A percentile compares a stretch with the other conserved stretches of the same genome.
Conservation (phyloP, 2,329 filamentous ascomycete genomes). For the Colletotrichum destructivum region DNA sequence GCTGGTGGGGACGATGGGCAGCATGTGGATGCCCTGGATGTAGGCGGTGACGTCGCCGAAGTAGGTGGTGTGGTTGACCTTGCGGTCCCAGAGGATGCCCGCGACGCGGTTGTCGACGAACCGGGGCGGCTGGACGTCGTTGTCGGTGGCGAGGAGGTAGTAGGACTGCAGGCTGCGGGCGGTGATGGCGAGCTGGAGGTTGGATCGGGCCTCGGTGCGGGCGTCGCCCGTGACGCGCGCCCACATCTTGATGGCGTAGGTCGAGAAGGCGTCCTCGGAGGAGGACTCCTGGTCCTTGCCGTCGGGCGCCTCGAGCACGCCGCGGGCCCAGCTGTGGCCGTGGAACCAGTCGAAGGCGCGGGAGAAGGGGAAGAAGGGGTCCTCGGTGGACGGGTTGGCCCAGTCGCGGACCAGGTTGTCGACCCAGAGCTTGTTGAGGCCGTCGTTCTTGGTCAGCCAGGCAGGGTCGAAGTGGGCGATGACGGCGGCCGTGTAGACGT, state of each 20-base stretch:
- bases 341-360: constrained; percentile 88
- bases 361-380: constrained; percentile 81
- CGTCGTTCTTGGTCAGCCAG: constrained; percentile 74
- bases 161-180: constrained; percentile 78
- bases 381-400: constrained; percentile 76
- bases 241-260: constrained; percentile 89
- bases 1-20: constrained; percentile 75
- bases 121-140: constrained; percentile 73
- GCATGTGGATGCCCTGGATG: constrained; percentile 80
- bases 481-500: constrained; percentile 83
- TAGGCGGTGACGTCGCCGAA: constrained; percentile 71
- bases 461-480: constrained; percentile 79
- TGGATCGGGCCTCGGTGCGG: constrained; percentile 80
- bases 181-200: constrained; percentile 82
- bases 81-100: constrained; percentile 84
- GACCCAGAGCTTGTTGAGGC: constrained; percentile 71
- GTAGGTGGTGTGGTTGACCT: constrained; percentile 87
- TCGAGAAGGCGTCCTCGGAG: constrained; percentile 84
- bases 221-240: constrained; percentile 77
- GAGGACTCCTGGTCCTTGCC: constrained; percentile 84
- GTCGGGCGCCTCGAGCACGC: constrained; percentile 73
- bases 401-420: constrained; percentile 83
- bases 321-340: constrained; percentile 87
- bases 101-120: constrained; percentile 70
- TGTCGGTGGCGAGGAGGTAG: constrained; percentile 78